phyloP scores from a whole-genome alignment of 2,329 filamentous ascomycete genomes.

The Sporothrix variecibatus region DNA sequence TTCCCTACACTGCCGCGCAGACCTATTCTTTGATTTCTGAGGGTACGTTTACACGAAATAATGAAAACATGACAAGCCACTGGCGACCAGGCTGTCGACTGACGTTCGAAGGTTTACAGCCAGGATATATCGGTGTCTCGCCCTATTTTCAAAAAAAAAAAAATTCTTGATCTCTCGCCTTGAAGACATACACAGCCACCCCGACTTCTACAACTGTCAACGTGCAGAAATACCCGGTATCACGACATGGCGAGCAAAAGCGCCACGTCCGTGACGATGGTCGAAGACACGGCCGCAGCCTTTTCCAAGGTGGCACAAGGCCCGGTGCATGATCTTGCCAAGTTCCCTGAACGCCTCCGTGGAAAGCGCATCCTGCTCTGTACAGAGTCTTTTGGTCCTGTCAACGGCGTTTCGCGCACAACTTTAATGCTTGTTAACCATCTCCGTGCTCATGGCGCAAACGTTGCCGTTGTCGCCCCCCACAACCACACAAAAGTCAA shows the following conservation, averaged over 20 bases:
- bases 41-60: constrained; percentile 18
- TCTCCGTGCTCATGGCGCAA: constrained; percentile 62
- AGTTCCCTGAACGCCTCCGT: constrained; percentile 52
- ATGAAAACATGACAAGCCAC: constrained; percentile 16
- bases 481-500: constrained; percentile 57
- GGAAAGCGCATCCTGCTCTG: constrained; percentile 66
- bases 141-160: background rate
- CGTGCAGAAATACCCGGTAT: background rate
- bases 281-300: background rate
- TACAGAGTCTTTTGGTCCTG: constrained; percentile 70
- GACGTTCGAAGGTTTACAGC: background rate
- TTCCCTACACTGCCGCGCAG: background rate
- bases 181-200: background rate
- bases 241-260: constrained; percentile 4
- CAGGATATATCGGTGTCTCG: background rate
- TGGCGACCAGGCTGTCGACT: constrained; percentile 13
- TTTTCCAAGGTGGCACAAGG: constrained; percentile 8
- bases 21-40: background rate
- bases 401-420: constrained; percentile 73
- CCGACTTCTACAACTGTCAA: background rate
- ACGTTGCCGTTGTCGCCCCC: constrained; percentile 68
- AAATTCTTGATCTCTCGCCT: background rate
- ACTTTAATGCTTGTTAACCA: constrained; percentile 70
- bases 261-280: background rate
- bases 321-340: constrained; percentile 43